A percentile compares a stretch with the other conserved stretches of the same genome.
Conservation (phyloP, 768 basidiomycete species). For the Lentinula sp. region DNA sequence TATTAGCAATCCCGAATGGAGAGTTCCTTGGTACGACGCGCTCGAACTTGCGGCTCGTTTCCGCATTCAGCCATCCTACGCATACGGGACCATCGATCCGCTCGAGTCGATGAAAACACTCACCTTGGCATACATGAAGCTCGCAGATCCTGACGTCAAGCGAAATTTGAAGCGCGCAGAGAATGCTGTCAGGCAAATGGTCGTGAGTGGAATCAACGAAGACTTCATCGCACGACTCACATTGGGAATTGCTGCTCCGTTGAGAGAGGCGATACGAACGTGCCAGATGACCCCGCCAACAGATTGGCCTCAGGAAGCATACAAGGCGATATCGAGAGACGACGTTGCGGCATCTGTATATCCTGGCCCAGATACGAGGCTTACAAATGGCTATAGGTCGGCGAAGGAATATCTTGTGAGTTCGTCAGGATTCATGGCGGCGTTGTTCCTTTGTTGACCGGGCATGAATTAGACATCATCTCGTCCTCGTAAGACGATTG, state of each 20-base stretch:
- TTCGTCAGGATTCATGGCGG: not conserved
- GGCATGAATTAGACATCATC: conserved; percentile 37
- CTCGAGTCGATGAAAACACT: conserved; percentile 47
- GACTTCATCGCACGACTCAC: conserved; percentile 53
- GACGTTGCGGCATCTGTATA: conserved; percentile 68
- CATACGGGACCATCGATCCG: conserved; percentile 59
- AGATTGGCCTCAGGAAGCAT: conserved; percentile 67
- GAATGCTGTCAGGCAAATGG: conserved; percentile 51
- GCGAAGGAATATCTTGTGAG: conserved; percentile 55
- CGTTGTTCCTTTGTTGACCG: conserved; percentile 5
- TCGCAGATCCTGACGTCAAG: conserved; percentile 46
- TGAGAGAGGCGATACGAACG: conserved; percentile 79
- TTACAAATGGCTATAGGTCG: conserved; percentile 47
- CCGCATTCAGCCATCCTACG: conserved; percentile 48
- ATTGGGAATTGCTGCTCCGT: conserved; percentile 66
- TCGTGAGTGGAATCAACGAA: conserved; percentile 32
- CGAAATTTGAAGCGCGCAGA: conserved; percentile 63
- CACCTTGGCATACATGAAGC: conserved; percentile 47
- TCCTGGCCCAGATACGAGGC: conserved; percentile 34
- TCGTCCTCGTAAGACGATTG: conserved; percentile 44
- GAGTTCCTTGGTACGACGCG: conserved; percentile 45
- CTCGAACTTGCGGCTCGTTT: conserved; percentile 41
- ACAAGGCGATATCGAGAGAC: conserved; percentile 63
- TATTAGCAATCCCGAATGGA: conserved; percentile 66
- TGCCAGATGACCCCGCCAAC: conserved; percentile 75